phyloP scores from a whole-genome alignment of 176 grass and related monocot genomes.

The Ensete ventricosum region DNA sequence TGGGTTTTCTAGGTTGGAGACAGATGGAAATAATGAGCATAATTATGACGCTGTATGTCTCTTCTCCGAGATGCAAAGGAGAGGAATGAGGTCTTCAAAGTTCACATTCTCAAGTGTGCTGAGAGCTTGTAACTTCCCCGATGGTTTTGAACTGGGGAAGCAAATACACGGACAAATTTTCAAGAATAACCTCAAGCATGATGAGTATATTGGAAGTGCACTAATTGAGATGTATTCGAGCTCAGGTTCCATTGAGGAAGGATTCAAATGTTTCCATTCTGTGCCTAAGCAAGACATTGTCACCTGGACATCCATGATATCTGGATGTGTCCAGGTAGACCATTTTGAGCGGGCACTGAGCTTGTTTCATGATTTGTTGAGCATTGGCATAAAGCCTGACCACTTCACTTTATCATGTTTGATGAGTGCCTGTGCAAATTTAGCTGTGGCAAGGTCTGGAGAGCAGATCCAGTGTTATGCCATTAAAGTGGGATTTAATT shows the following conservation, averaged over 20 bases:
- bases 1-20: conserved; percentile 37
- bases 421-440: conserved; percentile 65
- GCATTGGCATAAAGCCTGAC: conserved; percentile 47
- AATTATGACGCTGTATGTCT: conserved; percentile 22
- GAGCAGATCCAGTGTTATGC: conserved; percentile 60
- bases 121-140: conserved; percentile 32
- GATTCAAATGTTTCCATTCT: conserved; percentile 47
- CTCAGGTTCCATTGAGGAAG: conserved; percentile 38
- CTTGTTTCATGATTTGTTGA: conserved; percentile 41
- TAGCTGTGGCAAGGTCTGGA: conserved; percentile 40
- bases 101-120: conserved; percentile 56
- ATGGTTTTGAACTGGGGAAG: conserved; percentile 44
- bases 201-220: conserved; percentile 53
- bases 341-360: conserved; percentile 41
- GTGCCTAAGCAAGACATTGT: conserved; percentile 50
- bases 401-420: conserved; percentile 47
- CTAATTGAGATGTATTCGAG: conserved; percentile 62
- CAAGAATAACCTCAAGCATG: conserved; percentile 34
- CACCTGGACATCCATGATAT: conserved; percentile 63
- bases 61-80: conserved; percentile 46
- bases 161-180: conserved; percentile 54
- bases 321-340: conserved; percentile 54
- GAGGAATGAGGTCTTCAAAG: conserved; percentile 50
- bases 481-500: conserved; percentile 41
- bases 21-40: conserved; percentile 17